Evolutionary conservation across 148 eudicot species (phyloP), one percentile per base, ranked within the genome.

Genomic region (Beta vulgaris): DNA sequence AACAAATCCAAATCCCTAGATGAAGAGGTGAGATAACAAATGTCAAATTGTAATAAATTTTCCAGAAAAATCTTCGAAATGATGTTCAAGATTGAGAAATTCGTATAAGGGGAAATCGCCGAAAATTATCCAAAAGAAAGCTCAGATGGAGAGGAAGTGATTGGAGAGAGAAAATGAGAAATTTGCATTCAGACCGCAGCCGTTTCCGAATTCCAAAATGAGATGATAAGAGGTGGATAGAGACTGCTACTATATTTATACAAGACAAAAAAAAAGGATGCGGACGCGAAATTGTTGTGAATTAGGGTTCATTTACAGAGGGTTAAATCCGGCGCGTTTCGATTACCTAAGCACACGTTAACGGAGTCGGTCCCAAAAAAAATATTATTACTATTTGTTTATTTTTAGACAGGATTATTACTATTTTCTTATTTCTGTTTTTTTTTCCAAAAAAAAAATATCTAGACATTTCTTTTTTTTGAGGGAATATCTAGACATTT

Each of bases 261-360:
- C 4, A 26, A 4, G 3, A 40, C 39, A 11, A 29, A 4, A 7
- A 40, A 54, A 11, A 29, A 23, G 1, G 69, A 29, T 42, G 65
- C 81, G 81, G 81, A 78, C 72, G 76, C 23, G 76, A 72, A 78
- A 31, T 16, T 7, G 14, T 12, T 40, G 2, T 53, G 10, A 72
- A 40, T 64, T 78, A 79, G 78, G 77, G 78, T 79, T 74, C 46
- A 75, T 14, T 74, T 61, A 0, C 28, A 4, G 7, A 19, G 13
- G 76, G 36, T 53, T 49, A 68, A 15, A 65, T 78, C 76, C 76
- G 81, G 16, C 18, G 19, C 72, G 25, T 26, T 44, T 54, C 54
- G 72, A 69, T 35, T 51, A 51, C 29, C 35, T 49, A 29, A 69
- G 40, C 57, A 25, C 36, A 71, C 57, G 60, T 51, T 44, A 69